Evolutionary conservation across 2,329 filamentous ascomycete genomes (phyloP), one percentile per base, ranked within the genome.

Genomic region (Talaromyces sp.): DNA sequence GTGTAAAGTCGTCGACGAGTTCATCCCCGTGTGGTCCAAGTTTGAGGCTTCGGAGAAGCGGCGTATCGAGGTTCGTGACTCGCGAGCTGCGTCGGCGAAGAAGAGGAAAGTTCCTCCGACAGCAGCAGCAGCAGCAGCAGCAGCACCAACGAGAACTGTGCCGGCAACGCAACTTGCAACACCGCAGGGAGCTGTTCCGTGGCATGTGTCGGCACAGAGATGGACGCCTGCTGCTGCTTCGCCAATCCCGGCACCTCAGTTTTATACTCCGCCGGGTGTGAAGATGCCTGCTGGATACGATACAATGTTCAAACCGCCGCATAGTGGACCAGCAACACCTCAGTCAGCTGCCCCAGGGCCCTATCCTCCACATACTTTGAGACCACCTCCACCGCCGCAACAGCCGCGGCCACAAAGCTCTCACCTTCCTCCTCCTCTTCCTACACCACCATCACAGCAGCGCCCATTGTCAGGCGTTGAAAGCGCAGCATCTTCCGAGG

Each of bases 21-120:
- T 75, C 75, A 72, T 77, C 42, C 75, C 75, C 3, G 74, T 72
- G 13, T 77, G 75, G 75, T 69, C 70, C 63, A 70, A 70, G 39
- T 77, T 74, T 68, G 73, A 77, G 61, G 69, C 73, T 32, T 67
- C 75, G 0, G 75, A 77, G 64, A 71, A 71, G 7, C 65, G 65
- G 32, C 70, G 75, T 1, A 77, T 77, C 55, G 69, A 73, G 64
- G 73, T 71, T 47, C 69, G 75, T n/a, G 75, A 77, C 59, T 71
- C 70, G 36, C 68, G 68, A 27, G 64, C 63, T 7, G 58, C 61
- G 5, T 53, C 30, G 33, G 63, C 62, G 47, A 68, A 71, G 30
- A 71, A 73, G 62, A 63, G 72, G 42, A 71, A 72, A 60, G 63
- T 64, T 42, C 59, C 62, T 25, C 59, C 63, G 4, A 64, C 64